Base-by-base conservation (phyloP, 805 yeast genomes). In the Wickerhamiella nectarea region DNA sequence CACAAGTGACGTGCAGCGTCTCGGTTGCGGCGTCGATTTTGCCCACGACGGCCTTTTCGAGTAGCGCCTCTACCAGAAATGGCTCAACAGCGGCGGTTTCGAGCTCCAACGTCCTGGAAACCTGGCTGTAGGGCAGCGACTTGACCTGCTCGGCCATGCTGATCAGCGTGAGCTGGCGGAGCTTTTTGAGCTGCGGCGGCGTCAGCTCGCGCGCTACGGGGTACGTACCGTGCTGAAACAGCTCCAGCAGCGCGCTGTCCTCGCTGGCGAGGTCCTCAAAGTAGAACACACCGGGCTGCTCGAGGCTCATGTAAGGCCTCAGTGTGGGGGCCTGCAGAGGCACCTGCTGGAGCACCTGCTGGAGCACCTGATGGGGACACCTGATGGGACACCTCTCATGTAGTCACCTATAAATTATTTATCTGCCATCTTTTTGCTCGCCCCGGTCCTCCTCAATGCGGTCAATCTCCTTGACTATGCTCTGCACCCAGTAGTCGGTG, bases 401-500 rank as follows among this genome's bases (percentile, higher is more conserved):
- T n/a, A n/a, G n/a, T n/a, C n/a, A n/a, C n/a, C n/a, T n/a, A n/a
- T n/a, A n/a, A n/a, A n/a, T n/a, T n/a, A n/a, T n/a, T n/a, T n/a
- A n/a, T n/a, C n/a, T n/a, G n/a, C n/a, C n/a, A n/a, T n/a, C n/a
- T n/a, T n/a, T n/a, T n/a, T n/a, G n/a, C n/a, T n/a, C n/a, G 14
- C 41, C 41, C 19, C 54, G 49, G 39, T 52, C 56, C 34, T 49
- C 41, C 5, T 50, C 51, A 18, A 50, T 52, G 17, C 58, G 51
- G 12, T 47, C 44, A 56, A 91, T 66, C 61, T 91, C 99, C 54
- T 78, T 77, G 34, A 91, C 97, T 62, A 91, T 91, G 54, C 78
- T 82, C 61, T 86, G 94, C 43, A 97, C 97, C 99, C 99, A 91
- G 60, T 76, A 91, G 9, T 84, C 85, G 22, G 95, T 82, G 10